These are phyloP conservation scores for Fusarium cyanostomum DNA, from an alignment of 2,329 filamentous ascomycete species.

Conservation along the genomic window DNA sequence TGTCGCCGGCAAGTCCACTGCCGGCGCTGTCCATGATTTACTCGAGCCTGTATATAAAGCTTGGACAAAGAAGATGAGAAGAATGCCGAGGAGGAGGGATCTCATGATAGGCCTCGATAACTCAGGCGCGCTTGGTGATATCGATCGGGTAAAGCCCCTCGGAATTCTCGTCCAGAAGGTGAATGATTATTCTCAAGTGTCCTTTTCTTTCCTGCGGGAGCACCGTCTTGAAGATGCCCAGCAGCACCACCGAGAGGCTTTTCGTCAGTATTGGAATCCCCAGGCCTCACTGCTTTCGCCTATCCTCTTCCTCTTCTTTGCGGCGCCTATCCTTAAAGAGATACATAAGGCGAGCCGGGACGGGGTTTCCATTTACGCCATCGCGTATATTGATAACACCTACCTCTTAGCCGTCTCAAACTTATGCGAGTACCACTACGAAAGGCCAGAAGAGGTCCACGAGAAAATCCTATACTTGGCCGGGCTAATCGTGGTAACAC, in stretches of 20 bases:
- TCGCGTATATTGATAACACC: conserved; percentile 1
- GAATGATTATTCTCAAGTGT: not conserved
- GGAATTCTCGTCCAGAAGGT: not conserved
- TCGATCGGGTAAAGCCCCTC: not conserved
- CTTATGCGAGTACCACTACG: not conserved
- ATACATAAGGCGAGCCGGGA: not conserved
- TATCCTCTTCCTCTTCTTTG: conserved; percentile 13
- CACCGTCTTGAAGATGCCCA: conserved; percentile 6
- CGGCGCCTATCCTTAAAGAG: not conserved
- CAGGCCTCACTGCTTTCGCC: conserved; percentile 7
- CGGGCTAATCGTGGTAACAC: not conserved
- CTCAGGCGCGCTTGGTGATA: not conserved
- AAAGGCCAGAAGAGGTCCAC: not conserved
- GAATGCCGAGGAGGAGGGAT: not conserved
- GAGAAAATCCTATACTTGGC: not conserved
- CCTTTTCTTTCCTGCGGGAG: conserved; percentile 5
- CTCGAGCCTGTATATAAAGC: not conserved
- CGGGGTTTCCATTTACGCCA: not conserved
- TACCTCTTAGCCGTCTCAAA: not conserved
- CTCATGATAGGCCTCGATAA: conserved; percentile 10
- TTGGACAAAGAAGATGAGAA: not conserved
- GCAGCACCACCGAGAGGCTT: not conserved
- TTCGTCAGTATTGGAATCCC: conserved; percentile 8
- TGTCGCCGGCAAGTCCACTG: conserved; percentile 3
- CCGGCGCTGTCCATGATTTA: not conserved